A percentile compares a stretch with the other conserved stretches of the same genome.
These are phyloP conservation scores for Akebia trifoliata DNA, from an alignment of 164 flowering plant species.

Conservation along the genomic window DNA sequence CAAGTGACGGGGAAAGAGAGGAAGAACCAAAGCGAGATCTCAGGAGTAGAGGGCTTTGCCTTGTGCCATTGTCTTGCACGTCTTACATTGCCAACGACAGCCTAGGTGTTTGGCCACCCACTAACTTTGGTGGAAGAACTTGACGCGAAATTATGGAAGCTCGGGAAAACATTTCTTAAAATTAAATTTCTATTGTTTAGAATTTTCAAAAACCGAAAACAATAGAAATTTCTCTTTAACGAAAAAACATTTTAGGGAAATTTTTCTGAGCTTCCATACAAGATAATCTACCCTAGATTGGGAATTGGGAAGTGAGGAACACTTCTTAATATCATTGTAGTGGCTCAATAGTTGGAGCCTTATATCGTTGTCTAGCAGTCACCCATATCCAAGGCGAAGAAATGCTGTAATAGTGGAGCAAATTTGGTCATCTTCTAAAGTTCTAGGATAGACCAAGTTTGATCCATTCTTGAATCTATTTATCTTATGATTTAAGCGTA, in stretches of 20 bases:
- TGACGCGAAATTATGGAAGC: conserved; percentile 1
- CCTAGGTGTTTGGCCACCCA: conserved; percentile 52
- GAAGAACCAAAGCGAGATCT: conserved; percentile 50
- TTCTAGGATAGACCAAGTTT: conserved; percentile 72
- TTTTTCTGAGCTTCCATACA: too few species aligned
- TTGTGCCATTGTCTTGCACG: conserved; percentile 79
- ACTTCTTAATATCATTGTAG: background rate
- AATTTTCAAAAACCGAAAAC: too few species aligned
- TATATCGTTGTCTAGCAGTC: too few species aligned
- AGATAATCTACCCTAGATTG: too few species aligned
- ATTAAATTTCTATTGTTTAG: too few species aligned
- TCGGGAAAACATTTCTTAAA: too few species aligned
- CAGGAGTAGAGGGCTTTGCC: conserved; percentile 78
- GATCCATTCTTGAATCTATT: conserved; percentile 52
- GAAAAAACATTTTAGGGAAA: too few species aligned
- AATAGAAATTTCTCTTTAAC: too few species aligned
- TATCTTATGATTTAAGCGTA: too few species aligned
- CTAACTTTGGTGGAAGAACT: conserved; percentile 31
- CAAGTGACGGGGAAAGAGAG: conserved; percentile 18
- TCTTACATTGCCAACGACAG: conserved; percentile 52
- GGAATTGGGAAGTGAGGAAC: too few species aligned
- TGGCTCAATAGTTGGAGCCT: background rate
- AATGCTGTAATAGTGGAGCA: conserved; percentile 49
- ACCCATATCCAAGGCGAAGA: too few species aligned
- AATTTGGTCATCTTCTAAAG: conserved; percentile 63